A percentile compares a stretch with the other conserved stretches of the same genome.
These are phyloP conservation scores for Penicillium crustosum DNA, from an alignment of 2,329 filamentous ascomycete genomes.

Conservation along the genomic window DNA sequence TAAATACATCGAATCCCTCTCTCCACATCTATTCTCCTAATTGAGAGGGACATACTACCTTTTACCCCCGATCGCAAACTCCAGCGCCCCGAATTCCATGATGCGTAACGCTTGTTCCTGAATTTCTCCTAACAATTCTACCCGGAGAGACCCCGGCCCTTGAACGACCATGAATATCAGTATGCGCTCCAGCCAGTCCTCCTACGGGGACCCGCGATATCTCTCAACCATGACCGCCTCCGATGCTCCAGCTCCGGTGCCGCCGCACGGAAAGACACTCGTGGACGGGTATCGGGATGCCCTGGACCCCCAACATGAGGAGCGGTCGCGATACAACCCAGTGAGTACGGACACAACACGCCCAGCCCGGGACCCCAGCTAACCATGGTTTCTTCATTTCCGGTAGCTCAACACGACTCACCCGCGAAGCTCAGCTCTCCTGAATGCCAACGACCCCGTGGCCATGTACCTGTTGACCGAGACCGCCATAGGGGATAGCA, in stretches of 20 bases:
- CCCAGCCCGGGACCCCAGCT: slow-evolving; percentile 1
- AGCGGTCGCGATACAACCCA: slow-evolving; percentile 57
- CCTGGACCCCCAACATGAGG: slow-evolving; percentile 55
- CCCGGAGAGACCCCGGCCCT: neutral
- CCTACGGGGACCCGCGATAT: slow-evolving; percentile 44
- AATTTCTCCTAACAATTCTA: slow-evolving; percentile 13
- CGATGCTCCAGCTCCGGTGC: slow-evolving; percentile 33
- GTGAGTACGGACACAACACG: slow-evolving; percentile 46
- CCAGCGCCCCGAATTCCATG: slow-evolving; percentile 1
- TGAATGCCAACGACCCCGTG: slow-evolving; percentile 59
- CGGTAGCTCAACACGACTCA: slow-evolving; percentile 54
- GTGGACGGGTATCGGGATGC: slow-evolving; percentile 62
- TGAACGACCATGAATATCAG: slow-evolving; percentile 37
- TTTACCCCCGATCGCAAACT: slow-evolving; percentile 5
- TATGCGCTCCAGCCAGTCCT: slow-evolving; percentile 42
- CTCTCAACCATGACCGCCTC: slow-evolving; percentile 36
- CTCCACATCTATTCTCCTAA: neutral
- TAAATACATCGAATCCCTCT: neutral
- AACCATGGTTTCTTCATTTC: slow-evolving; percentile 42
- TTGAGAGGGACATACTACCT: neutral
- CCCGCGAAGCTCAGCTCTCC: slow-evolving; percentile 38
- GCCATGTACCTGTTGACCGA: slow-evolving; percentile 90
- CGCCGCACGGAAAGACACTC: slow-evolving; percentile 47
- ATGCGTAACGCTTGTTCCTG: slow-evolving; percentile 21
- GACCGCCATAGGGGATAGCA: slow-evolving; percentile 87